Percentiles rank a stretch among this genome's conserved stretches.
Evolutionary conservation across 225 moss, liverwort and hornwort species (phyloP).

Genomic region (Thuidium tamariscinum): DNA sequence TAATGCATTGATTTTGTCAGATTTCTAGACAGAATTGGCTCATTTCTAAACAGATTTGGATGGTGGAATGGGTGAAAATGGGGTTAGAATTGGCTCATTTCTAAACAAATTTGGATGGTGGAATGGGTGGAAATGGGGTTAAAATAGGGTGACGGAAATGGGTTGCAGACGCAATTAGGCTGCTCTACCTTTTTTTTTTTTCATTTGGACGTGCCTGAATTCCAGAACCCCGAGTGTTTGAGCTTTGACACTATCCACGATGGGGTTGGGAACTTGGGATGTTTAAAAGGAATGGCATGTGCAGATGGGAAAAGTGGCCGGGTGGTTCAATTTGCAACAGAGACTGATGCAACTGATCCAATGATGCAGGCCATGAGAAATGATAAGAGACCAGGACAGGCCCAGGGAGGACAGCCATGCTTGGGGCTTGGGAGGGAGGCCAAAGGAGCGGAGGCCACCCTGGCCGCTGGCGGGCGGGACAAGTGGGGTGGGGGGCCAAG

Average conservation of each 20-base stretch:
- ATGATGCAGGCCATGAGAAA: background rate
- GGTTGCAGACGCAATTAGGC: too few species aligned
- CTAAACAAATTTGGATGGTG: too few species aligned
- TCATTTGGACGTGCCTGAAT: background rate
- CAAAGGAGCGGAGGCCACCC: background rate
- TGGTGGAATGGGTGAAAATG: too few species aligned
- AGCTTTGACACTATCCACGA: background rate
- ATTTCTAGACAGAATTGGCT: too few species aligned
- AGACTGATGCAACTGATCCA: background rate
- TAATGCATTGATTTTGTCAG: too few species aligned
- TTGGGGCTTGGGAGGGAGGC: background rate
- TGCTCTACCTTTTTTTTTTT: too few species aligned
- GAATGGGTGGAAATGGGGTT: too few species aligned
- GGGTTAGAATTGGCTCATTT: too few species aligned
- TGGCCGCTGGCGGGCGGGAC: background rate
- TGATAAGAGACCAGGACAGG: background rate
- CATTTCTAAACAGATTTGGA: too few species aligned
- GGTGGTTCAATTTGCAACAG: background rate
- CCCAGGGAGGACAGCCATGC: background rate
- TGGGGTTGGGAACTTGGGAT: too few species aligned
- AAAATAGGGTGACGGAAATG: too few species aligned
- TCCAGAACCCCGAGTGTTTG: rapidly evolving
- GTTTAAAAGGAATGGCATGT: background rate
- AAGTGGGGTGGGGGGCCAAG: background rate
- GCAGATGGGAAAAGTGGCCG: background rate